A percentile compares a stretch with the other conserved stretches of the same genome.
Conservation (phyloP, 176 grass and related monocot genomes). For the Musa itinerans region DNA sequence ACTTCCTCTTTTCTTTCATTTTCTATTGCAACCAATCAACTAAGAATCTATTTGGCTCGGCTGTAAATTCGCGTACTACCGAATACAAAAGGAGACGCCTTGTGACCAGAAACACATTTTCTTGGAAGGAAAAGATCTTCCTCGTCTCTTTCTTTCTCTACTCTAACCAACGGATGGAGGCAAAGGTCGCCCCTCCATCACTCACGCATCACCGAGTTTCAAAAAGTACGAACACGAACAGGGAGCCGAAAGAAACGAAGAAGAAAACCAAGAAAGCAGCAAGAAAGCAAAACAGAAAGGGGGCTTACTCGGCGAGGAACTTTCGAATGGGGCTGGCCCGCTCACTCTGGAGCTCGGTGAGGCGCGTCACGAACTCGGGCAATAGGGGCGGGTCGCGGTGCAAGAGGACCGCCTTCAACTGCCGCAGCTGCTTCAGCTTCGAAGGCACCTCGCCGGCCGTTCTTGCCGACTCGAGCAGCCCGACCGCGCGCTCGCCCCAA, state of each 20-base stretch:
- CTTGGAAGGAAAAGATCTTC: neutral
- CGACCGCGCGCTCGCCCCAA: slow-evolving; percentile 24
- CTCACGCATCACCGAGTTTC: too few species aligned
- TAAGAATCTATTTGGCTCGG: neutral
- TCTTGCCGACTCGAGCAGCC: slow-evolving; percentile 15
- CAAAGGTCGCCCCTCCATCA: too few species aligned
- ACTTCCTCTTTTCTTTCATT: too few species aligned
- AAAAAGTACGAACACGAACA: neutral
- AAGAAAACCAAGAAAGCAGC: neutral
- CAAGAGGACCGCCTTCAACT: slow-evolving; percentile 34
- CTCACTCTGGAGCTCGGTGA: slow-evolving; percentile 56
- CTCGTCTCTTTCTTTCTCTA: neutral
- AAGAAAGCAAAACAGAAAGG: neutral
- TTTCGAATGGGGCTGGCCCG: slow-evolving; percentile 68
- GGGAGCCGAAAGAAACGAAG: neutral
- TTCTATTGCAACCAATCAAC: neutral
- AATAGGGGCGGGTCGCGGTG: slow-evolving; percentile 29
- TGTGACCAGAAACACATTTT: neutral
- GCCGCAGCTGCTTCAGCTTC: slow-evolving; percentile 48
- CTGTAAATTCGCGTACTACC: neutral
- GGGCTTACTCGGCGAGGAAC: slow-evolving; percentile 53
- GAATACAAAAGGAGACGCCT: neutral
- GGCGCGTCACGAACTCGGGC: slow-evolving; percentile 39
- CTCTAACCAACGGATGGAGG: too few species aligned
- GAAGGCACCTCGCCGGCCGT: slow-evolving; percentile 18